A percentile compares a stretch with the other conserved stretches of the same genome.
These are phyloP conservation scores for Stephania cephalantha DNA, from an alignment of 164 flowering plant genomes.

Conservation along the genomic window DNA sequence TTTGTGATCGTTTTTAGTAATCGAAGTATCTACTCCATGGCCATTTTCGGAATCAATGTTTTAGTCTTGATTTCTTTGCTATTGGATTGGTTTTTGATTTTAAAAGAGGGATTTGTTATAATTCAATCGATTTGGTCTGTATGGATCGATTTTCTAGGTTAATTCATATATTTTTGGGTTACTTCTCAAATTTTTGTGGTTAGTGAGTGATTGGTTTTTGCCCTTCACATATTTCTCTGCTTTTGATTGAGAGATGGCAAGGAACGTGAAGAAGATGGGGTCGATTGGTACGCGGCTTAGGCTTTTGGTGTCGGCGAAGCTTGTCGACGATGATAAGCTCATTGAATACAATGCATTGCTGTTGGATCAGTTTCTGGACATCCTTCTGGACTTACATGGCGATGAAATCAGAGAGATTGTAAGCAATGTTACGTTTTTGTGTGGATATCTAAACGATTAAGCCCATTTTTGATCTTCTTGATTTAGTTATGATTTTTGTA, in stretches of 20 bases:
- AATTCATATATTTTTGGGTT: background rate
- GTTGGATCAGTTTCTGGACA: slow-evolving; percentile 87
- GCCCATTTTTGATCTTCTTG: background rate
- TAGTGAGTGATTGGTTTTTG: background rate
- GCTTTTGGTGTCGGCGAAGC: slow-evolving; percentile 71
- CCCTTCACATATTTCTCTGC: background rate
- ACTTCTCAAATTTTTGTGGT: background rate
- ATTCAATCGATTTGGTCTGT: too few species aligned
- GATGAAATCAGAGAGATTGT: slow-evolving; percentile 89
- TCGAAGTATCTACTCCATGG: background rate
- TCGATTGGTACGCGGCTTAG: slow-evolving; percentile 89
- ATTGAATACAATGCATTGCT: slow-evolving; percentile 93
- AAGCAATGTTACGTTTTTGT: background rate
- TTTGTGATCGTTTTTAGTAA: background rate
- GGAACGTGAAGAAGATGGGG: slow-evolving; percentile 72
- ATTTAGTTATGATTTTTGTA: background rate
- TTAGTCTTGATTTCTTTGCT: too few species aligned
- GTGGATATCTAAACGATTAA: too few species aligned
- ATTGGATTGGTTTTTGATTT: background rate
- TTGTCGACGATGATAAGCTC: slow-evolving; percentile 86
- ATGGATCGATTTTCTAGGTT: background rate
- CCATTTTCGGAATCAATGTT: background rate
- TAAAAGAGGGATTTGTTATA: background rate
- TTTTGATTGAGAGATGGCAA: slow-evolving; percentile 19
- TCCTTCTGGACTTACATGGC: slow-evolving; percentile 86